Evolutionary conservation across 2,329 filamentous ascomycete species (phyloP).

Genomic region (Xylariaceae sp.): DNA sequence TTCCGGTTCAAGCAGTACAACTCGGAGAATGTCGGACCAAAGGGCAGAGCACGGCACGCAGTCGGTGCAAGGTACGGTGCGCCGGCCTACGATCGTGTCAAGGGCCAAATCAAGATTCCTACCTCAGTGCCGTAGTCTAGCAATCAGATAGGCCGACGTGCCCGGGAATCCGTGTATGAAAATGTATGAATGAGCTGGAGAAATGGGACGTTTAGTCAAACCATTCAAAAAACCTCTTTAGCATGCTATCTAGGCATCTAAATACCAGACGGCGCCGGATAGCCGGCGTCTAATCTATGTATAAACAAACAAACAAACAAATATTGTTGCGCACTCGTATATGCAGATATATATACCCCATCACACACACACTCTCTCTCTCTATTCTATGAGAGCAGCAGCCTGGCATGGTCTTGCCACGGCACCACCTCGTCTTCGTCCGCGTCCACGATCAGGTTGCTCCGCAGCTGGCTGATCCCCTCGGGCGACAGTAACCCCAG

Average conservation of each 20-base stretch:
- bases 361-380: background rate
- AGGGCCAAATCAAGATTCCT: constrained; percentile 69
- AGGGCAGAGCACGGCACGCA: constrained; percentile 54
- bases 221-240: background rate
- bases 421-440: constrained; percentile 26
- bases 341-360: constrained; percentile 26
- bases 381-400: constrained; percentile 20
- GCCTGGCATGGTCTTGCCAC: constrained; percentile 35
- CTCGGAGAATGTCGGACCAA: constrained; percentile 57
- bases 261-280: constrained; percentile 4
- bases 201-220: background rate
- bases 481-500: constrained; percentile 59
- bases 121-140: constrained; percentile 56
- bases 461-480: constrained; percentile 48
- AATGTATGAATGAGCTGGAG: constrained; percentile 24
- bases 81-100: constrained; percentile 64
- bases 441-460: constrained; percentile 35
- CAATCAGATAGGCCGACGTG: background rate
- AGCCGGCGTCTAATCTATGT: constrained; percentile 22
- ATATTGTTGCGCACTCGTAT: background rate
- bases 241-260: background rate
- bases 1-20: constrained; percentile 65
- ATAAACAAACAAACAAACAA: constrained; percentile 16
- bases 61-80: constrained; percentile 67
- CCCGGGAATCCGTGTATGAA: constrained; percentile 26